Base-by-base conservation (phyloP, 2,329 filamentous ascomycete genomes). In the Colletotrichum euphorbiae region DNA sequence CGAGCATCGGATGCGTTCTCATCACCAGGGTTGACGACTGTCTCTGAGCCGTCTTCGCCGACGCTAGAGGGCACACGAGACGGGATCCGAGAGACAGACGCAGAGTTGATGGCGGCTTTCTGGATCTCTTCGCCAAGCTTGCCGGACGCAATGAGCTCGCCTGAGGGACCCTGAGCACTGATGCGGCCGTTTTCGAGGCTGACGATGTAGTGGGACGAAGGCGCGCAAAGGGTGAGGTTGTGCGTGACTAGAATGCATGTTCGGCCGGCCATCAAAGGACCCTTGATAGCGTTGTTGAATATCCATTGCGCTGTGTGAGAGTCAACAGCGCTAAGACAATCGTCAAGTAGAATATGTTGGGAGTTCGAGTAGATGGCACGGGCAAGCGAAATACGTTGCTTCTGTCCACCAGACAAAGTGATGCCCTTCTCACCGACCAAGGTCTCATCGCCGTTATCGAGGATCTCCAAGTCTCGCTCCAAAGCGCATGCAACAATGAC, bases 261-360 rank as follows among this genome's bases (percentile, higher is more conserved):
- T 46, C 96, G 90, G 75, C 90, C 86, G 66, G 87, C 82, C 96
- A 99, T 98, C 58, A 99, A 81, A 6, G 93, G 92, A 2, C 96
- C 96, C 73, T 90, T 90, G 71, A 99, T 90, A 68, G 94, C 97
- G 79, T 97, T 92, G 76, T 91, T 92, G 80, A 98, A 98, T 72
- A 99, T 98, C 91, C 97, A 98, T 78, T 98, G 97, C 2, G 94
- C 94, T 0, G 96, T 98, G 74, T 99, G 96, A 3, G 96, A 97
- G 78, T 99, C 96, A 38, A 99, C 96, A 31, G 96, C 96, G 76
- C 94, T 98, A 48, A 99, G 85, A 71, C 97, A 97, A 78, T 99
- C 96, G 75, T 99, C 96, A 56, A 99, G 85, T 11, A 99, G 86
- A 15, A 99, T 82, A 78, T 98, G 95, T 60, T 91, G 91, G 6